Evolutionary conservation across 768 basidiomycete species (phyloP), one percentile per base, ranked within the genome.

Genomic region (Trametes coccinea): DNA sequence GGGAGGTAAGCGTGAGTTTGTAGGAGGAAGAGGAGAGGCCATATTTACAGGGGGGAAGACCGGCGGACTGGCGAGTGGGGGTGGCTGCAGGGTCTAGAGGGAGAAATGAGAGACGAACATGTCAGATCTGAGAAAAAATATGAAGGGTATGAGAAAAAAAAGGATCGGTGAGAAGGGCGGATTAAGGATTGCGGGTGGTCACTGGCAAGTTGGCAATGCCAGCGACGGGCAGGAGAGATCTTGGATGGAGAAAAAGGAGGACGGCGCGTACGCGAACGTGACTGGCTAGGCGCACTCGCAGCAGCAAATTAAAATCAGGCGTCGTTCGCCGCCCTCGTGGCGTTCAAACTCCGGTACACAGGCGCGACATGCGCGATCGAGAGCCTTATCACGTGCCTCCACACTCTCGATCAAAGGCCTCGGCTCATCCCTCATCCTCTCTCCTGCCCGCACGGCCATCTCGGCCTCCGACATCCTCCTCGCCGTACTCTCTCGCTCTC

Each of bases 61-160:
- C 54, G 44, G 33, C n/a, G 40, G 63, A 55, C 10, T 40, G 61
- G 29, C 57, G 60, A 40, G 63, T 66, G 63, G 66, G 65, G 48
- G 63, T 62, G 29, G 66, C 50, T 51, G 61, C 62, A 53, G 57
- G 60, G 62, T 67, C 66, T 64, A 70, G 61, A 61, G 61, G 49
- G 59, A 48, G 49, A 43, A 53, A 52, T 53, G 56, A 62, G 61
- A 63, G 46, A 61, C 40, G 45, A 60, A 59, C 66, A 67, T 69
- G 58, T 62, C 61, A 62, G 61, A n/a, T 22, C 22, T 22, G 22
- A 22, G 22, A 49, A 60, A 56, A 61, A 60, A 59, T 48, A 56
- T 62, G 60, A 47, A 61, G 53, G 43, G 30, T 55, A 41, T 46
- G 53, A 6, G 5, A 6, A 22, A 37, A 31, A 53, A 55, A 63